These are phyloP conservation scores for Calonectria naviculata DNA, from an alignment of 2,329 filamentous ascomycete species.

Conservation along the genomic window DNA sequence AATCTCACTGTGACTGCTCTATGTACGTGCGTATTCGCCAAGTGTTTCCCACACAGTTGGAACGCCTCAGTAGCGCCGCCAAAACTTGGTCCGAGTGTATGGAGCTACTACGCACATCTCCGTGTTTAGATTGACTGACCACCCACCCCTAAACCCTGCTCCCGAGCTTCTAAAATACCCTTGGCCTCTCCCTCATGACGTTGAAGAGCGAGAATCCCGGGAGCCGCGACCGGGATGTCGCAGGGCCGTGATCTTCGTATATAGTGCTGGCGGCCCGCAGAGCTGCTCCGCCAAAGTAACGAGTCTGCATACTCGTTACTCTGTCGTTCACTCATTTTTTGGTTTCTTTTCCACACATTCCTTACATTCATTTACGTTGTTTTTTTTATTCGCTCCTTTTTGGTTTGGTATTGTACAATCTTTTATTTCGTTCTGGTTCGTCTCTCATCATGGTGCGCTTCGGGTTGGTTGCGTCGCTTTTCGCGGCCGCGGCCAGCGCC, in stretches of 20 bases:
- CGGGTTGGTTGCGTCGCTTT: constrained; percentile 47
- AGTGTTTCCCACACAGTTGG: neutral
- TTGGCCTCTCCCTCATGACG: neutral
- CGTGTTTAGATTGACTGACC: neutral
- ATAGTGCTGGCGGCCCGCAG: constrained; percentile 8
- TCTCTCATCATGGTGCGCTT: constrained; percentile 49
- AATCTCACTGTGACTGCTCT: constrained; percentile 10
- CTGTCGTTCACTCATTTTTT: neutral
- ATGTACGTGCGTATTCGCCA: neutral
- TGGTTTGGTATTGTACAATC: neutral
- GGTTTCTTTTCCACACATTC: neutral
- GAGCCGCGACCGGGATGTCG: constrained; percentile 1
- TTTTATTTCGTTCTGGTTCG: neutral
- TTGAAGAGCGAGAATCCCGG: neutral
- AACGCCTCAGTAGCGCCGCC: neutral
- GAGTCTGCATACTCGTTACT: constrained; percentile 5
- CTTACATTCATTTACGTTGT: neutral
- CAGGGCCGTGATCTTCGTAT: neutral
- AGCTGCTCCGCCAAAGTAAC: neutral
- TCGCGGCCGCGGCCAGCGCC: constrained; percentile 47
- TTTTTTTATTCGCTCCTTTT: neutral
- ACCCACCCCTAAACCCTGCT: neutral
- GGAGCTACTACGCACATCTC: neutral
- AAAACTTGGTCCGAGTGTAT: neutral
- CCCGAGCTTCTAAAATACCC: neutral